Base-by-base conservation (phyloP, 2,329 filamentous ascomycete species). In the Monilinia fructigena region DNA sequence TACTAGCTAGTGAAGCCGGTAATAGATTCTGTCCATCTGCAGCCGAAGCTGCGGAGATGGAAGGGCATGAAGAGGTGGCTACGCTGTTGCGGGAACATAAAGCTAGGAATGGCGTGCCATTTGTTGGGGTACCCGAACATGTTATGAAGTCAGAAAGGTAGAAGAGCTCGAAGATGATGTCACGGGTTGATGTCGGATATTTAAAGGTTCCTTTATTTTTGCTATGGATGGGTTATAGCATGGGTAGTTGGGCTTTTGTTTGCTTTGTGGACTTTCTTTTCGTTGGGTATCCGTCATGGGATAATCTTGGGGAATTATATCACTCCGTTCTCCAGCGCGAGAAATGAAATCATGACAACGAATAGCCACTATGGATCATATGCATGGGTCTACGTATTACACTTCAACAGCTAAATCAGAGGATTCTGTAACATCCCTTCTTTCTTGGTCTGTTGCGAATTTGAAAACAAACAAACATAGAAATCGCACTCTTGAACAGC, bases 241-340 rank as follows among this genome's bases (percentile, higher is more conserved):
- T 38, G 3, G 18, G 18, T 35, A 42, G 11, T 14, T 28, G 14
- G 12, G 4, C 6, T 58, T 28, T 28, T 2, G 5, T n/a, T 55
- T 55, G 2, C 5, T 40, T n/a, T 23, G 16, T 4, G 35, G 10
- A 12, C 28, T 10, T 10, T 16, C 54, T 26, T 2, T 18, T 23
- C 7, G n/a, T 38, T 55, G 31, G 20, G 6, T 14, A 55, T 18
- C 16, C 40, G 31, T 8, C 31, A 23, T 23, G 38, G 26, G 23
- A 12, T 0, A 3, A 7, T 20, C 4, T 18, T 8, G 23, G 11
- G 14, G 7, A 1, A 0, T 12, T 4, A 20, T 4, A 45, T 16
- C 18, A 45, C 16, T 45, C 12, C 4, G 20, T 11, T 6, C 16
- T 1, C 16, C 1, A 56, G 55, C 10, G 45, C 42, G 14, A 58